Evolutionary conservation across 192 early-diverging fungal species (phyloP), one percentile per base, ranked within the genome.

Genomic region (Coemansia sp.): DNA sequence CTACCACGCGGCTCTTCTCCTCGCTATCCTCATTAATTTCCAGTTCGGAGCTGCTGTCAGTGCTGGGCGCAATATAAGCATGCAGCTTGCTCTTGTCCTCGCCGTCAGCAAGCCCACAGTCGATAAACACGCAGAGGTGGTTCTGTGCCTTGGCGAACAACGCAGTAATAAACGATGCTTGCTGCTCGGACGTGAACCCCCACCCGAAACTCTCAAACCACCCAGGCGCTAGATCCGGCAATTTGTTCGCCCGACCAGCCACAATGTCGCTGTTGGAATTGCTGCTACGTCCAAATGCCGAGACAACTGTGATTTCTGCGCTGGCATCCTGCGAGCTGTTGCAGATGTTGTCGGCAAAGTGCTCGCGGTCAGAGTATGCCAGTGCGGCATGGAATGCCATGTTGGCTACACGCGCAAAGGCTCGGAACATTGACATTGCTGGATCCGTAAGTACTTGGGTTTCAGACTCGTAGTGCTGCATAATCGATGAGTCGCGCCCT

Each of bases 351-450:
- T 83, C 70, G 20, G 86, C 84, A 80, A 92, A 95, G 38, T 91
- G 88, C 38, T 86, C 79, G 11, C 74, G 73, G 10, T 84, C 66
- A 11, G 84, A 70, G 25, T 94, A 74, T 15, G 73, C 72, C 52
- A 97, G 70, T 7, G 83, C 71, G 3, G 90, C 83, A 6, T 79
- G 72, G 31, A 95, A 74, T 1, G 67, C 68, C 48, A 94, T 83
- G 10, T 84, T 79, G 70, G 86, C 89, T 10, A 95, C 75, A 28
- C 83, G 86, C 20, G 88, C 89, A 77, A 96, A 93, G 0, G 91
- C 88, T 2, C 90, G 74, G 71, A 97, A 88, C 40, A 94, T 88
- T 31, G 84, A 89, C 70, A 97, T 72, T 12, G 93, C 82, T 0
- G 92, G 85, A 62, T 96, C 95, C 7, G 74, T 70, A 4, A 81